These are phyloP conservation scores for Wickerhamia fluorescens DNA, from an alignment of 805 yeast species.

Conservation along the genomic window DNA sequence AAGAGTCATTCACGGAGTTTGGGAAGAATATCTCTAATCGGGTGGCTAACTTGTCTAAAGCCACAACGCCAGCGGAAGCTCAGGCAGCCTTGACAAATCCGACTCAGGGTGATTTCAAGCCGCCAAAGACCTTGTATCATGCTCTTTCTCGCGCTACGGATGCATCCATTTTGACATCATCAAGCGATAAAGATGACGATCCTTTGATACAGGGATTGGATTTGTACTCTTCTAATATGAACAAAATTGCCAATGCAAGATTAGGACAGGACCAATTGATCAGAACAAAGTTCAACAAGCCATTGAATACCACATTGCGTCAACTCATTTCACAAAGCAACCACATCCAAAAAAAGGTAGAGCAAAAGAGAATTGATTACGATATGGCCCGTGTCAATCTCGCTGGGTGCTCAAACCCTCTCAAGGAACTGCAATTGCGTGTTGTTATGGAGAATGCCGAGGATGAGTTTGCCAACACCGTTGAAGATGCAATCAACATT, in stretches of 20 bases:
- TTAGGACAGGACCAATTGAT: conserved; percentile 75
- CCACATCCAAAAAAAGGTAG: conserved; percentile 65
- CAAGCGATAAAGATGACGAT: conserved; percentile 34
- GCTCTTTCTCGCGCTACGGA: conserved; percentile 75
- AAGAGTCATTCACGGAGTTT: conserved; percentile 69
- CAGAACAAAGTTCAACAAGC: conserved; percentile 59
- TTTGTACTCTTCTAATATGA: conserved; percentile 61
- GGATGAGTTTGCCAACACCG: conserved; percentile 84
- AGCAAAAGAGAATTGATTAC: conserved; percentile 68
- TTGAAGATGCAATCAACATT: conserved; percentile 77
- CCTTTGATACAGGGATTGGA: conserved; percentile 58
- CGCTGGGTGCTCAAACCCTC: conserved; percentile 33
- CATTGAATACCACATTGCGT: conserved; percentile 55
- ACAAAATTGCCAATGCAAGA: conserved; percentile 74
- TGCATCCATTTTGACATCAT: conserved; percentile 36
- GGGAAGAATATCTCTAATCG: conserved; percentile 59
- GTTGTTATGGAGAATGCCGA: conserved; percentile 77
- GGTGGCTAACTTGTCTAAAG: conserved; percentile 61
- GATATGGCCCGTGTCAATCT: conserved; percentile 62
- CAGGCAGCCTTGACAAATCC: conserved; percentile 57
- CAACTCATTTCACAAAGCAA: conserved; percentile 56
- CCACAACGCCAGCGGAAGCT: conserved; percentile 74
- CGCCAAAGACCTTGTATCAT: conserved; percentile 78
- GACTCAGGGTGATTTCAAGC: conserved; percentile 36
- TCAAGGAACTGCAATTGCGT: conserved; percentile 64